Evolutionary conservation across 1,139 yeast species (phyloP).

Genomic region (Ogataea hybrid): DNA sequence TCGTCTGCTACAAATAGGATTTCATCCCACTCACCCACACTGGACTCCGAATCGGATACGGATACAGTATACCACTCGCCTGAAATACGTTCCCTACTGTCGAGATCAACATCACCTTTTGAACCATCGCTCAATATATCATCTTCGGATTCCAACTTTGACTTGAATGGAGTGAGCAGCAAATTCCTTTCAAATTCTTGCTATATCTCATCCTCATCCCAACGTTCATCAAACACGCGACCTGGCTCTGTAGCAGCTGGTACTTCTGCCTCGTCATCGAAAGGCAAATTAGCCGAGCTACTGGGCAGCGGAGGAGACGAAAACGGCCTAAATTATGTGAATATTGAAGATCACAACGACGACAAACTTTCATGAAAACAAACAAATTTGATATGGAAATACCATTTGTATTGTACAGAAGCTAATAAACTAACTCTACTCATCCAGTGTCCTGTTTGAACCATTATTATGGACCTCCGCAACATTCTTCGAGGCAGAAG

Average conservation of each 20-base stretch:
- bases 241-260: slow-evolving; percentile 6
- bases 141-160: slow-evolving; percentile 20
- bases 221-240: slow-evolving; percentile 6
- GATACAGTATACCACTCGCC: slow-evolving; percentile 29
- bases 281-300: slow-evolving; percentile 18
- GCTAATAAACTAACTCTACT: neutral
- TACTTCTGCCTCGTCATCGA: slow-evolving; percentile 12
- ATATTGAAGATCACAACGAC: slow-evolving; percentile 22
- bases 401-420: neutral
- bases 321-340: slow-evolving; percentile 26
- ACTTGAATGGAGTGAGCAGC: slow-evolving; percentile 11
- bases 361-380: neutral
- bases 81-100: slow-evolving; percentile 16
- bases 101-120: slow-evolving; percentile 23
- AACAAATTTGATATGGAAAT: neutral
- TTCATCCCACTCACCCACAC: slow-evolving; percentile 3
- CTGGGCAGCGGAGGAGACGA: slow-evolving; percentile 18
- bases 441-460: too few relatives aligned
- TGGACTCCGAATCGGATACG: slow-evolving; percentile 20
- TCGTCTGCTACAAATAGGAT: neutral
- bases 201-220: neutral
- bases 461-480: slow-evolving; percentile 9
- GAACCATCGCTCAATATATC: slow-evolving; percentile 15
- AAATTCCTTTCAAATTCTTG: slow-evolving; percentile 8
- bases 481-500: slow-evolving; percentile 18